phyloP scores from a whole-genome alignment of 1,284 basidiomycete species.

The Naganishia cerealis region DNA sequence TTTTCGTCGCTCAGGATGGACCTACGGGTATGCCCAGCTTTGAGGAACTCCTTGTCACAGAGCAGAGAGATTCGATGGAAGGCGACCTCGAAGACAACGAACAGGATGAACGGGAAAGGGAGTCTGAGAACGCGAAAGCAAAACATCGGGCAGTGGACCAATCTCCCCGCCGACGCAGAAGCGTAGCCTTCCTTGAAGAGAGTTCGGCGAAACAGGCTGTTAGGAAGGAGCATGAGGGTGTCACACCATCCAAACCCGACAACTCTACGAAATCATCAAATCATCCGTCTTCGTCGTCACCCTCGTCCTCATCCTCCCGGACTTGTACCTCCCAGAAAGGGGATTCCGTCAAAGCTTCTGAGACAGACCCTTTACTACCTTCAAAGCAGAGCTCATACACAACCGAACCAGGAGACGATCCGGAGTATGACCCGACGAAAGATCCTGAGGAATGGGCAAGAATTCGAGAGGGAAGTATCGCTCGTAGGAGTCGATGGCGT shows the following conservation, averaged over 20 bases:
- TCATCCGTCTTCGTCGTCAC: background rate
- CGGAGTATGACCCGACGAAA: constrained; percentile 20
- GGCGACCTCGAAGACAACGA: constrained; percentile 25
- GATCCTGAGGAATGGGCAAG: constrained; percentile 24
- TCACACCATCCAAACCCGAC: background rate
- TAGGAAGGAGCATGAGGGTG: background rate
- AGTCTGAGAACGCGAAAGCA: background rate
- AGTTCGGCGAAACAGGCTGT: background rate
- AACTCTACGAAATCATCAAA: background rate
- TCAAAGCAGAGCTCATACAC: background rate
- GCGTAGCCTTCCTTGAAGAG: constrained; percentile 16
- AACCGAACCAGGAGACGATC: background rate
- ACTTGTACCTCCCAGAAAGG: background rate
- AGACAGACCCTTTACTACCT: constrained; percentile 14
- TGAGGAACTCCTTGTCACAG: constrained; percentile 14
- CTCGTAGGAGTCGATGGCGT: constrained; percentile 45
- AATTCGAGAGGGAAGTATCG: constrained; percentile 33
- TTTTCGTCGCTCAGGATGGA: constrained; percentile 28
- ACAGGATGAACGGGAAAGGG: background rate
- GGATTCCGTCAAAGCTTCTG: background rate
- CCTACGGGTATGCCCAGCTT: constrained; percentile 16
- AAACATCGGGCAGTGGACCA: background rate
- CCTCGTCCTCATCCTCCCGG: background rate
- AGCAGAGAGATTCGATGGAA: constrained; percentile 28
- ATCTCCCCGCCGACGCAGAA: constrained; percentile 3